Evolutionary conservation across 2,329 filamentous ascomycete genomes (phyloP).

Genomic region (Talaromyces amestolkiae): DNA sequence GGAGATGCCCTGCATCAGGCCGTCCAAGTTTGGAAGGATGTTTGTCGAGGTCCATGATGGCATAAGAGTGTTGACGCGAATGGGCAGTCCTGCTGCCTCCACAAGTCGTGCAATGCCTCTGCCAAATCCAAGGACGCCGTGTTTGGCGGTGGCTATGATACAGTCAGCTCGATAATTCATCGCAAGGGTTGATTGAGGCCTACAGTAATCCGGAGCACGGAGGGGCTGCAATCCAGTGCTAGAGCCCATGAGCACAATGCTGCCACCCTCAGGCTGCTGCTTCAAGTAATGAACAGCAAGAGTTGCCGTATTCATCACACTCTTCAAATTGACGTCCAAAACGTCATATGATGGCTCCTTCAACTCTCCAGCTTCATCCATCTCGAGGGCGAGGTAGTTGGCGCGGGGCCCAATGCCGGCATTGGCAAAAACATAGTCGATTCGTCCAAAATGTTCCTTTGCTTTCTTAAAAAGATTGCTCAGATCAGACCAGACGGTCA

Average conservation of each 20-base stretch:
- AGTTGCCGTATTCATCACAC: conserved; percentile 51
- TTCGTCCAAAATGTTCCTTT: conserved; percentile 41
- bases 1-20: conserved; percentile 1
- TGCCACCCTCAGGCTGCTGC: conserved; percentile 48
- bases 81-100: conserved; percentile 34
- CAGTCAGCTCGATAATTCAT: neutral
- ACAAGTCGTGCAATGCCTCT: conserved; percentile 47
- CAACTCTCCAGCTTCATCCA: conserved; percentile 52
- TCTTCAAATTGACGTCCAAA: conserved; percentile 53
- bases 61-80: conserved; percentile 57
- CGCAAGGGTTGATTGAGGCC: neutral
- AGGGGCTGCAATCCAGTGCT: conserved; percentile 52
- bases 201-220: conserved; percentile 50
- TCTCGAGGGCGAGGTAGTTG: conserved; percentile 48
- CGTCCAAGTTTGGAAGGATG: conserved; percentile 39
- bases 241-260: conserved; percentile 56
- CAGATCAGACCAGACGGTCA: conserved; percentile 52
- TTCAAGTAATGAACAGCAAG: conserved; percentile 54
- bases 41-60: conserved; percentile 56
- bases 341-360: conserved; percentile 44
- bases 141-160: conserved; percentile 47
- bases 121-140: conserved; percentile 55
- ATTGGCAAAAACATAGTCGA: conserved; percentile 54
- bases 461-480: conserved; percentile 53
- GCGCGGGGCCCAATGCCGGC: conserved; percentile 53